Percentiles rank a stretch among this genome's conserved stretches.
Conservation (phyloP, 768 basidiomycete genomes). For the Hortiboletus campestris region DNA sequence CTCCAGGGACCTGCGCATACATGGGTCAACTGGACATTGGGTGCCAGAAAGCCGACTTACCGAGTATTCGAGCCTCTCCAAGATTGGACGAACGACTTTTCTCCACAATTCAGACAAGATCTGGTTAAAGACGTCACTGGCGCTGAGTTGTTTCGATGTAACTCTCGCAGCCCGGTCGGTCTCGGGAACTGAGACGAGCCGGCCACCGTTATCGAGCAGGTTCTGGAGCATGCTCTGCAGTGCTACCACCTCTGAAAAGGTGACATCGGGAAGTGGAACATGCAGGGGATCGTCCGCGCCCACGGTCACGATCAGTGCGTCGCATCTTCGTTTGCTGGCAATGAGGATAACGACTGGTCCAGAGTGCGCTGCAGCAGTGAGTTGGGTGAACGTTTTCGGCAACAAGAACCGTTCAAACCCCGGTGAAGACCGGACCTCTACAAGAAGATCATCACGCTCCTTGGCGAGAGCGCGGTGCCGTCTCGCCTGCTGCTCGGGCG, state of each 20-base stretch:
- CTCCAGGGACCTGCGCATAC: background rate
- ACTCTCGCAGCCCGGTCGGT: background rate
- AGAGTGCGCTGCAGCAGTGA: background rate
- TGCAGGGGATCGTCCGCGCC: background rate
- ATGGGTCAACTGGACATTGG: too few relatives aligned
- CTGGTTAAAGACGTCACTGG: background rate
- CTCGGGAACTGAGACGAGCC: background rate
- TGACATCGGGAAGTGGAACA: background rate
- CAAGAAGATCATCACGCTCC: slow-evolving; percentile 16
- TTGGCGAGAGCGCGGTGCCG: slow-evolving; percentile 11
- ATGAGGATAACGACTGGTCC: too few relatives aligned
- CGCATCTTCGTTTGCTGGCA: too few relatives aligned
- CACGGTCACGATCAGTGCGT: too few relatives aligned
- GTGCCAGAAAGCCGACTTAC: background rate
- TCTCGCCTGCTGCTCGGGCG: slow-evolving; percentile 15
- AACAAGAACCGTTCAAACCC: slow-evolving; percentile 24
- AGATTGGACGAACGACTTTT: background rate
- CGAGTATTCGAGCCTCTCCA: background rate
- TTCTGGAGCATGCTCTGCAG: slow-evolving; percentile 2
- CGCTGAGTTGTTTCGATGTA: background rate
- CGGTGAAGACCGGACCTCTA: slow-evolving; percentile 13
- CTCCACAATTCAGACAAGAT: slow-evolving; percentile 2
- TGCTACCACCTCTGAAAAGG: background rate
- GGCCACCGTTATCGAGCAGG: background rate
- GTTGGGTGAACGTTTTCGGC: slow-evolving; percentile 8